Base-by-base conservation (phyloP, 306 rosid genomes). In the Inga laurina region DNA sequence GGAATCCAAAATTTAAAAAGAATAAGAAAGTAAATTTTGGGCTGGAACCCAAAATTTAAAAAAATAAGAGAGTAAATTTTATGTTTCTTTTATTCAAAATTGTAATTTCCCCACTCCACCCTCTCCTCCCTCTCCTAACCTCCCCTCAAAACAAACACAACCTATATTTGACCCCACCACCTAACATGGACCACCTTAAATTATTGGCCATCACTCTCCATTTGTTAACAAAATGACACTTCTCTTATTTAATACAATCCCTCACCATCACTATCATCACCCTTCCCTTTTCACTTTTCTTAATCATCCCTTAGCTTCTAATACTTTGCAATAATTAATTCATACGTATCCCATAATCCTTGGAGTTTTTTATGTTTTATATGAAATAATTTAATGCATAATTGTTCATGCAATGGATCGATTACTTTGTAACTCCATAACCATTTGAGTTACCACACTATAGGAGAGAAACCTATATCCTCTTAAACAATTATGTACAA, bases 201-300 rank as follows among this genome's bases (percentile, higher is more conserved):
- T 46, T 46, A 73, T 73, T 73, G 61, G 43, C 24, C 6, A 73
- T 52, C 43, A 7, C 61, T 2, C 14, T 52, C 77, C 11, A 27
- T 73, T 72, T 27, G 77, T 73, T 48, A 46, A 73, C 22, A 46
- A 73, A 73, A 73, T 7, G 59, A 56, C 77, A 48, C 14, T 14
- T 73, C 59, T 73, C 61, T 13, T 14, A 73, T 73, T 73, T 27
- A 48, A 73, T 46, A 27, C 77, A 46, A 46, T 73, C 61, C 77
- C 59, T 44, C 48, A 73, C 61, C 61, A 46, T 72, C 61, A 48
- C 43, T 41, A 27, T 48, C 77, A 48, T 10, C 10, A 54, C 15
- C 66, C 66, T 59, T 9, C 66, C 65, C 30, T 57, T 57, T 57
- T 57, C 65, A n/a, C 65, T 57, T 57, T 57, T n/a, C 14, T 57